Evolutionary conservation across 2,329 filamentous ascomycete genomes (phyloP), one percentile per base, ranked within the genome.

Genomic region (Dothideomycetidae sp.): DNA sequence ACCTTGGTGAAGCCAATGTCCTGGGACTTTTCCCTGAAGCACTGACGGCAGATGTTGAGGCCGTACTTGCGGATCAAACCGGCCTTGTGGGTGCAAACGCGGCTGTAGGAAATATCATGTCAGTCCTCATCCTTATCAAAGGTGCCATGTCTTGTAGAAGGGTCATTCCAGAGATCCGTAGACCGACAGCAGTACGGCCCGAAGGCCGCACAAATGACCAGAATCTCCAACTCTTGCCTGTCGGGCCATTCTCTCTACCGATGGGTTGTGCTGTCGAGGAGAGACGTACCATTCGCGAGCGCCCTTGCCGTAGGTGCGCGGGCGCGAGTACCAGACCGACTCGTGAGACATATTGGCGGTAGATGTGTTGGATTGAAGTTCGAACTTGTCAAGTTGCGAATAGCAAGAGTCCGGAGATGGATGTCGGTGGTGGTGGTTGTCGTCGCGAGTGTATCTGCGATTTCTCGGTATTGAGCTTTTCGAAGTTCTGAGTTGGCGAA

Each of bases 61-160:
- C 90, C 88, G 73, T 98, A 98, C 74, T 98, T 98, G 74, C 90
- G 86, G 78, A 98, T 93, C 55, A 98, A 78, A 92, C 90, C 90
- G 60, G 90, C 88, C 62, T 75, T 78, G 81, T 98, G 88, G 62
- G 85, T 84, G 83, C 78, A 82, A 62, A 81, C 77, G 60, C 78
- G 78, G 73, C 78, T 82, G 58, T 53, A 31, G 33, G 17, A 38
- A 43, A 34, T 36, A 40, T 41, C 36, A 38, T 44, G 45, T 55
- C 45, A 56, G 53, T 48, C 44, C 39, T 43, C 41, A 26, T 44
- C 42, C 36, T 39, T 37, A n/a, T n/a, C n/a, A 39, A n/a, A n/a
- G n/a, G n/a, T n/a, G n/a, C n/a, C n/a, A n/a, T n/a, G n/a, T n/a
- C n/a, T n/a, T n/a, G n/a, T n/a, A n/a, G n/a, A n/a, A n/a, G n/a